Percentiles rank a stretch among this genome's conserved stretches.
These are phyloP conservation scores for Rhododendron mucronatum DNA, from an alignment of 148 eudicot species.

Conservation along the genomic window DNA sequence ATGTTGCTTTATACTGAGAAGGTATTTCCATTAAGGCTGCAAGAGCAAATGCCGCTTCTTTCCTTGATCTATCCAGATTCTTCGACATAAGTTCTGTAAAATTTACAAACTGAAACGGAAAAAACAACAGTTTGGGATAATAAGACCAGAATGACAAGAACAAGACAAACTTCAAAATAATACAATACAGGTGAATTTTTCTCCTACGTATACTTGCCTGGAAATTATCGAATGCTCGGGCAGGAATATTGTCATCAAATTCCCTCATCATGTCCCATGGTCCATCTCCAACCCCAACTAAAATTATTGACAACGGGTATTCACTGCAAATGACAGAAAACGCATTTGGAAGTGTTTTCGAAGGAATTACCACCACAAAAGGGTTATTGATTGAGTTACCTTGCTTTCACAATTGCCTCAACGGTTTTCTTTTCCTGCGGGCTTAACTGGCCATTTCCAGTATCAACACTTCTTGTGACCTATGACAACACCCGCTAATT, in stretches of 20 bases:
- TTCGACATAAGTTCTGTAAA: constrained; percentile 57
- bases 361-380: background rate
- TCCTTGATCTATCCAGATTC: constrained; percentile 37
- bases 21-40: constrained; percentile 58
- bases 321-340: constrained; percentile 25
- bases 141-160: background rate
- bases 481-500: constrained; percentile 7
- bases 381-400: constrained; percentile 24
- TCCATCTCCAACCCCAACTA: constrained; percentile 62
- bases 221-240: constrained; percentile 58
- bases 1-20: constrained; percentile 50
- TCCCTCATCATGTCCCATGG: constrained; percentile 69
- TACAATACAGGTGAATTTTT: background rate
- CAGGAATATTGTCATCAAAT: constrained; percentile 54
- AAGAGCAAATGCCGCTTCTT: constrained; percentile 52
- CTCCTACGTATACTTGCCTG: constrained; percentile 32
- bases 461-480: constrained; percentile 63
- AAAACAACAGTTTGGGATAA: background rate
- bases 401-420: constrained; percentile 57
- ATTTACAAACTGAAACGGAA: constrained; percentile 38
- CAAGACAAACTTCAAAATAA: background rate
- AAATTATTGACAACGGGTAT: constrained; percentile 45
- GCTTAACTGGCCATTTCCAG: constrained; percentile 42
- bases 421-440: constrained; percentile 45
- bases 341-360: background rate